Conservation (phyloP, 805 yeast genomes). For the Priceomyces haplophilus region DNA sequence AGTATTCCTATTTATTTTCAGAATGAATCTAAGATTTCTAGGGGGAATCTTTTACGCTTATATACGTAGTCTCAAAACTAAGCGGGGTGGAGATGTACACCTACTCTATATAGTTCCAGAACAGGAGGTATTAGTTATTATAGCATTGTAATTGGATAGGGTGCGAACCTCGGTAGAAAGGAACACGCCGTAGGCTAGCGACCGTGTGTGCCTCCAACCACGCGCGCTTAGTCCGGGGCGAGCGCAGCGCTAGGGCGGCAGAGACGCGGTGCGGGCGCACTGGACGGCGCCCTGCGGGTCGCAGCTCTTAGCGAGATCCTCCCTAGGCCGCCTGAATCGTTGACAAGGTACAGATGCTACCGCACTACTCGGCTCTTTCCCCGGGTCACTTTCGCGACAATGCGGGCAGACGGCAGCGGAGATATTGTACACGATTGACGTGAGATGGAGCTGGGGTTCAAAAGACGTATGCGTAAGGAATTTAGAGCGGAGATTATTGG, state of each 20-base stretch:
- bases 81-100: constrained; percentile 4
- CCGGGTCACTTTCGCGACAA: neutral
- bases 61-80: neutral
- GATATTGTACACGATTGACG: neutral
- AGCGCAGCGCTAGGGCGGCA: neutral
- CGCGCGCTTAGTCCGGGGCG: neutral
- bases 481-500: neutral
- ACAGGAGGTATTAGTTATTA: constrained; percentile 3
- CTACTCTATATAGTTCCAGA: neutral
- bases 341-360: neutral
- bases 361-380: neutral
- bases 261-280: neutral
- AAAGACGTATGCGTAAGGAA: neutral
- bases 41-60: constrained; percentile 1
- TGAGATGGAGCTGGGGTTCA: neutral
- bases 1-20: neutral
- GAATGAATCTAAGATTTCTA: neutral
- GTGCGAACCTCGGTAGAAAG: constrained; percentile 4
- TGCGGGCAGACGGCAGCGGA: constrained; percentile 1
- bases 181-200: no score
- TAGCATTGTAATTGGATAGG: constrained; percentile 1
- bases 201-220: neutral
- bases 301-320: neutral
- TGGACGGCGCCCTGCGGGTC: neutral
- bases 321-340: neutral